Evolutionary conservation across 306 rosid species (phyloP).

Genomic region (Castanopsis chinensis): DNA sequence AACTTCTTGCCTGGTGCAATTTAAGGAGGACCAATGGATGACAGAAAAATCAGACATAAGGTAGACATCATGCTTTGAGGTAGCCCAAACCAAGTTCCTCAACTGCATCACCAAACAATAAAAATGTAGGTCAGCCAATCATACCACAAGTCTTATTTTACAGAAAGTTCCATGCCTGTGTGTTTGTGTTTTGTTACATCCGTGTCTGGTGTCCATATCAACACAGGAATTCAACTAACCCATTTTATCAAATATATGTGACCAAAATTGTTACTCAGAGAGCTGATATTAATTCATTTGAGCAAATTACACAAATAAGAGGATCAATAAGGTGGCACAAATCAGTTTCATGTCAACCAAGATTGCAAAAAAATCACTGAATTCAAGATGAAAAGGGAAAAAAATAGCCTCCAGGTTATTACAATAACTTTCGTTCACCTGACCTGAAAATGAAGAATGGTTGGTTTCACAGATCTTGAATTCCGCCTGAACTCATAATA

Average conservation of each 20-base stretch:
- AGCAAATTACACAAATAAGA: not conserved
- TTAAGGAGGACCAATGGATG: conserved; percentile 79
- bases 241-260: not conserved
- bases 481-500: conserved; percentile 77
- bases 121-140: conserved; percentile 2
- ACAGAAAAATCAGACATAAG: conserved; percentile 69
- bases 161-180: not conserved
- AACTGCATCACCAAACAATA: conserved; percentile 42
- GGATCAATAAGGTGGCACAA: not conserved
- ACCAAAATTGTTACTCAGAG: not conserved
- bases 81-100: conserved; percentile 88
- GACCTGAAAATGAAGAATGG: conserved; percentile 89
- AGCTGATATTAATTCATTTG: not conserved
- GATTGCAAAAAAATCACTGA: conserved; percentile 1
- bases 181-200: not conserved
- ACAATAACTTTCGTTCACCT: conserved; percentile 5
- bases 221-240: not conserved
- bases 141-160: conserved; percentile 1
- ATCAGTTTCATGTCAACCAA: not conserved
- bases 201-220: not conserved
- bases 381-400: not conserved
- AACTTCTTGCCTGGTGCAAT: conserved; percentile 55
- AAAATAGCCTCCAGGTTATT: not conserved
- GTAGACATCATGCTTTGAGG: conserved; percentile 84
- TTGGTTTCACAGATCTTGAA: conserved; percentile 82